Percentiles rank a stretch among this genome's conserved stretches.
Conservation (phyloP, 1,284 basidiomycete species). For the Cutaneotrichosporon mucoides region DNA sequence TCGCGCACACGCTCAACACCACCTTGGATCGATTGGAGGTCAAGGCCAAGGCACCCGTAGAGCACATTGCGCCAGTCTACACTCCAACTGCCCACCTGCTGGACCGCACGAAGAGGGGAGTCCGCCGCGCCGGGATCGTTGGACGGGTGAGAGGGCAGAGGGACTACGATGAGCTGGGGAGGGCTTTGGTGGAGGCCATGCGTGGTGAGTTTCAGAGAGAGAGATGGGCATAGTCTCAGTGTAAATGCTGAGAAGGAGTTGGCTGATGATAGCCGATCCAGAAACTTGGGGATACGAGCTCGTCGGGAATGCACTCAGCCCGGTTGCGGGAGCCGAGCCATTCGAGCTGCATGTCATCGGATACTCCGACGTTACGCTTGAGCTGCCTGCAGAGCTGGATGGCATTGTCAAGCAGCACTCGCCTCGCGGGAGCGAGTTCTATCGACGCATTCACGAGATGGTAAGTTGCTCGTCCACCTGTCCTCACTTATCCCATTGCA, state of each 20-base stretch:
- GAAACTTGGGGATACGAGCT: not conserved
- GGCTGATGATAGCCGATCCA: not conserved
- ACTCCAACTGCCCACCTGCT: not conserved
- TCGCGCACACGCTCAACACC: not conserved
- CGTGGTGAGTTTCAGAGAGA: not conserved
- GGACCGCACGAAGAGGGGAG: not conserved
- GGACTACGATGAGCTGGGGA: not conserved
- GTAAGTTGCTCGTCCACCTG: too few species aligned
- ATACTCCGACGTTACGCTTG: not conserved
- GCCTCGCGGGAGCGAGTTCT: not conserved
- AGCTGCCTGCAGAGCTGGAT: not conserved
- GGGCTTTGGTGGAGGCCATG: not conserved
- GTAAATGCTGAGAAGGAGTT: too few species aligned
- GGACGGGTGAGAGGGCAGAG: not conserved
- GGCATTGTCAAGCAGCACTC: not conserved
- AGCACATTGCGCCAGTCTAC: not conserved
- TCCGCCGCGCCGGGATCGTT: not conserved
- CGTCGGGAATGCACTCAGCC: not conserved
- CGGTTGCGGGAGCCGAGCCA: not conserved
- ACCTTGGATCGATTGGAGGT: not conserved
- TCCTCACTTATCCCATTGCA: too few species aligned
- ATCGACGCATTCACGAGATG: not conserved
- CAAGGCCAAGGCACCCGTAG: not conserved
- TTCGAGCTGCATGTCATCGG: conserved; percentile 9
- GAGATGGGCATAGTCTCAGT: not conserved